Evolutionary conservation across 2,329 filamentous ascomycete genomes (phyloP).

Genomic region (Sordariomycetes sp.): DNA sequence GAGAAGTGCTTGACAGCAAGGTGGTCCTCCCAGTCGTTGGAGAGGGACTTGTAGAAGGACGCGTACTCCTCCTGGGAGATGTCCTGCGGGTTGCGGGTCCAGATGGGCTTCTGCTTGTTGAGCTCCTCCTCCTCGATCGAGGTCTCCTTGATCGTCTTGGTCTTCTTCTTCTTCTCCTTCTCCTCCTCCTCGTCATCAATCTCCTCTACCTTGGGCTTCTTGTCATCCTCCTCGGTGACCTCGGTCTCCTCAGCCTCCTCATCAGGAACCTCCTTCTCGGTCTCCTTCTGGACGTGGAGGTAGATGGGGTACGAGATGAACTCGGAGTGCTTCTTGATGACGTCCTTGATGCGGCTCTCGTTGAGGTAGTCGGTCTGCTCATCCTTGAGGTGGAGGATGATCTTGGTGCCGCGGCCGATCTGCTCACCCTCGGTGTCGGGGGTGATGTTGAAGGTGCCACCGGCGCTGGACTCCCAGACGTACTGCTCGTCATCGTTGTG

Average conservation of each 20-base stretch:
- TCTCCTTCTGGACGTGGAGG: slow-evolving; percentile 98
- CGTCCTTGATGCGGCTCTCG: slow-evolving; percentile 99
- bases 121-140: slow-evolving; percentile 99
- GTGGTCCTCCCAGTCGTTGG: slow-evolving; percentile 99
- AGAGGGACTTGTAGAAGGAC: slow-evolving; percentile 99
- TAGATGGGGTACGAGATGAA: slow-evolving; percentile 99
- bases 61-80: slow-evolving; percentile 96
- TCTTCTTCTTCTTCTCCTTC: slow-evolving; percentile 90
- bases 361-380: slow-evolving; percentile 98
- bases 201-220: slow-evolving; percentile 94
- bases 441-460: slow-evolving; percentile 90
- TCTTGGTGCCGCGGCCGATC: slow-evolving; percentile 91
- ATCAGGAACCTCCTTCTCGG: slow-evolving; percentile 95
- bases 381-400: slow-evolving; percentile 98
- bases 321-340: slow-evolving; percentile 99
- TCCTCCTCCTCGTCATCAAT: slow-evolving; percentile 78
- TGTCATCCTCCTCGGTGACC: slow-evolving; percentile 61
- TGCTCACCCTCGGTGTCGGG: slow-evolving; percentile 85
- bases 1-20: slow-evolving; percentile 99
- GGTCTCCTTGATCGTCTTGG: slow-evolving; percentile 98
- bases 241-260: slow-evolving; percentile 74
- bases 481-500: slow-evolving; percentile 99
- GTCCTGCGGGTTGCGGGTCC: slow-evolving; percentile 95
- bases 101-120: slow-evolving; percentile 99
- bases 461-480: slow-evolving; percentile 96